Base-by-base conservation (phyloP, 257 asterid species). In the Plantago elongata region DNA sequence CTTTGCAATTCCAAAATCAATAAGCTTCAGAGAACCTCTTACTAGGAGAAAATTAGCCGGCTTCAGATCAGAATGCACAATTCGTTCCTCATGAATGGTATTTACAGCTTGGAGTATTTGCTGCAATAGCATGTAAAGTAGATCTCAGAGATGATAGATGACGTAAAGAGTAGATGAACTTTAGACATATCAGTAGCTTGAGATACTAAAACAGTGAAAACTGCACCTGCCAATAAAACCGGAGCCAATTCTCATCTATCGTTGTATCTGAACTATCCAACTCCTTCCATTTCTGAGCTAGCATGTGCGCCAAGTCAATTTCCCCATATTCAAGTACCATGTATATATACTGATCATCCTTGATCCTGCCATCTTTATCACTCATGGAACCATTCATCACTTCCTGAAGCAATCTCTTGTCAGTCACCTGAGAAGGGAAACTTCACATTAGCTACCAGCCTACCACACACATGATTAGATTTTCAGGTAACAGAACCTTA, bases 1-100 rank as follows among this genome's bases (percentile, higher is more conserved):
- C 79, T 93, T 93, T 67, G 99, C 99, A 42, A 93, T 93, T 47
- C 99, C 99, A 70, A 93, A 93, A 80, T 93, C 99, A 74, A 93
- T 93, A 57, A 93, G 90, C 83, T 93, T 93, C 65, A 93, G 84
- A 3, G 95, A 87, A 67, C 99, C 99, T 75, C 82, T 82, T 60
- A 93, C 99, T 56, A 89, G 86, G 72, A 93, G 97, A 83, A 93
- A 93, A 79, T 93, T 93, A 70, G 99, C 99, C 75, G 99, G 99
- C 93, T 93, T 93, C 74, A 93, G 78, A 70, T 93, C 99, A 60
- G 99, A 93, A 72, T 93, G 99, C 69, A 93, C 96, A 11, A 93
- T 93, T 45, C 99, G 94, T 67, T 93, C 95, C 65, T 89, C 99
- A n/a, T 93, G 99, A 79, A 93, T 93, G 67, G 92, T 93, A 76